Evolutionary conservation across 75 land plant species (phyloP).

Genomic region (Ceratopteris richardii): DNA sequence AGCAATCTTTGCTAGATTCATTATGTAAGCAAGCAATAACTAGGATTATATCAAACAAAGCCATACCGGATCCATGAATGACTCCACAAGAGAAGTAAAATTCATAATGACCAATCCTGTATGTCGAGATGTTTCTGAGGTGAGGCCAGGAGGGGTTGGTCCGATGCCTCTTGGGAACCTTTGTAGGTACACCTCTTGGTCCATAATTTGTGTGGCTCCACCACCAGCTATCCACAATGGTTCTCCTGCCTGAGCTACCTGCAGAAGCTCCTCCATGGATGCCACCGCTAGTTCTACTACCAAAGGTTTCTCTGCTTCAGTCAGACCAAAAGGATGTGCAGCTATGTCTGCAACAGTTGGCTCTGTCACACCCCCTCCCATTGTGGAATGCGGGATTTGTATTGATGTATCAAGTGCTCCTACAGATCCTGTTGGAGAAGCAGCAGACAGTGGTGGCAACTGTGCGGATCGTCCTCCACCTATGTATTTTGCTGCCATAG

Average conservation of each 20-base stretch:
- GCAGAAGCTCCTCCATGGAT: constrained; percentile 26
- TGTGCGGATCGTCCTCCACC: constrained; percentile 5
- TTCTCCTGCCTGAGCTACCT: constrained; percentile 14
- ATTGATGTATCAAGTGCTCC: neutral
- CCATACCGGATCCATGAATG: constrained; percentile 7
- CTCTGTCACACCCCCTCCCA: neutral
- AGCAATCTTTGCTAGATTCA: too few species aligned
- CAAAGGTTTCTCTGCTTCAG: constrained; percentile 24
- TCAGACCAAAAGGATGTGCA: constrained; percentile 8
- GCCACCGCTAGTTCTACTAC: constrained; percentile 23
- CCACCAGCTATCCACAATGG: constrained; percentile 15
- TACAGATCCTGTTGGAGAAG: neutral
- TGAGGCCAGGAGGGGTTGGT: constrained; percentile 10
- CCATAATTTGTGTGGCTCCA: constrained; percentile 6
- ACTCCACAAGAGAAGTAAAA: constrained; percentile 6
- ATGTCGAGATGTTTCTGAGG: constrained; percentile 13
- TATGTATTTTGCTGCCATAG: constrained; percentile 15
- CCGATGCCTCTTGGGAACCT: constrained; percentile 16
- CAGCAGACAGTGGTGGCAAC: neutral
- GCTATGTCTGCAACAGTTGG: constrained; percentile 6
- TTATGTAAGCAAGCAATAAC: too few species aligned
- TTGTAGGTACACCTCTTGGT: constrained; percentile 15
- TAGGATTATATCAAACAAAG: too few species aligned
- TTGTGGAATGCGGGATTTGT: constrained; percentile 1
- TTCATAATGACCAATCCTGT: constrained; percentile 20